phyloP scores from a whole-genome alignment of 768 basidiomycete species.

The Pleurotus cornucopiae region DNA sequence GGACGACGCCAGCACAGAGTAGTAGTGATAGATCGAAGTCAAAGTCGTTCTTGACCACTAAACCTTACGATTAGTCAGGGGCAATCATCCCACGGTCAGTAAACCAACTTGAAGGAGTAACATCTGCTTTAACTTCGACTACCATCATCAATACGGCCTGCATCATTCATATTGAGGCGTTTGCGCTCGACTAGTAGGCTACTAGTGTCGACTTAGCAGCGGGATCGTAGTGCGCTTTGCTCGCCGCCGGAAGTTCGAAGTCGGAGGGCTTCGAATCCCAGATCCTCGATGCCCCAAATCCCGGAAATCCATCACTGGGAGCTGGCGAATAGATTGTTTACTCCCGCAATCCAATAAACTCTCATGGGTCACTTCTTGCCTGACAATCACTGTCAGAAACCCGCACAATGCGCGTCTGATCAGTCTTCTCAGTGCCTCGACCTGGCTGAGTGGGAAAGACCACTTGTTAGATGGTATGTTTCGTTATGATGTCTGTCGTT shows the following conservation, averaged over 20 bases:
- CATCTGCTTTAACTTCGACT: no score
- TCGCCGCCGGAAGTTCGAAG: no score
- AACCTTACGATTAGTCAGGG: no score
- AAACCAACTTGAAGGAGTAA: no score
- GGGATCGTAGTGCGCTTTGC: background rate
- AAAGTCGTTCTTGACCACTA: no score
- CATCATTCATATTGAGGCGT: no score
- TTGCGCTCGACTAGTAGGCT: no score
- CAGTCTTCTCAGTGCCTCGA: conserved; percentile 7
- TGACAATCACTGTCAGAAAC: background rate
- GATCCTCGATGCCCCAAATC: background rate
- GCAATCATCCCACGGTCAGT: no score
- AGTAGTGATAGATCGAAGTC: no score
- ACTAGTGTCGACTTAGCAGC: background rate
- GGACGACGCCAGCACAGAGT: no score
- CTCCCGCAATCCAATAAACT: background rate
- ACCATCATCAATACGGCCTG: no score
- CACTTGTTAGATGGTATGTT: background rate
- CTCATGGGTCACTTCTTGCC: background rate
- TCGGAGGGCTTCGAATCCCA: background rate
- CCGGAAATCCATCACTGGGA: conserved; percentile 1
- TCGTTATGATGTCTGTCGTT: conserved; percentile 5
- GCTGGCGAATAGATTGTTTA: background rate
- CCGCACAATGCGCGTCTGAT: background rate
- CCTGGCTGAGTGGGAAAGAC: background rate